Evolutionary conservation across 1,284 basidiomycete species (phyloP), one percentile per base, ranked within the genome.

Genomic region (Porogramme epimiltina): DNA sequence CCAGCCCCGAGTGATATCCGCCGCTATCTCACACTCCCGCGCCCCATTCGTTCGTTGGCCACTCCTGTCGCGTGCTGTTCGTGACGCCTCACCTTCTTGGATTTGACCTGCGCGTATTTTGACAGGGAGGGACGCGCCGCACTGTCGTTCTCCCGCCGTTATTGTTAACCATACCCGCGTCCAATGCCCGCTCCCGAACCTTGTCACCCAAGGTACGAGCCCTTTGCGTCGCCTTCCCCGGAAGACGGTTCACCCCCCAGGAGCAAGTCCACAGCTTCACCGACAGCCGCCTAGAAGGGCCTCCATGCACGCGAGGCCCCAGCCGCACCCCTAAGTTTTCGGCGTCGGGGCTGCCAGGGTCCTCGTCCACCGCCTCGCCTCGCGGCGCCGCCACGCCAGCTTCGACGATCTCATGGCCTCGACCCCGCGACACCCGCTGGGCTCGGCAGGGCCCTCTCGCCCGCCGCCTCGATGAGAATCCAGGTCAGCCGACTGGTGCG

Each of bases 401-500:
- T 31, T 31, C 28, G 28, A 13, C 8, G 28, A 13, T 13, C 28
- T 31, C 28, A 31, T 31, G 28, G 28, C 8, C 28, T 31, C 28
- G 28, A 31, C 6, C 8, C 8, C 13, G 8, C 13, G 28, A n/a
- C 13, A 13, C 13, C 6, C 13, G 28, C 16, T 37, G 5, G 34
- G 10, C 34, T 5, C n/a, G 34, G 34, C 13, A 18, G 34, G 34
- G 10, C 13, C 34, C n/a, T n/a, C n/a, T 37, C 34, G 34, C 34
- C n/a, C 34, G 34, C 34, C n/a, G 34, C 13, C 34, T 37, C 34
- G 42, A 34, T 44, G 42, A 51, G 47, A 41, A 53, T 24, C 38
- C n/a, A 6, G 37, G 52, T 59, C 57, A 56, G 38, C 49, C 47
- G 54, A 54, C 52, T 33, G 42, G 40, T 44, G 42, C 47, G 39